Conservation (phyloP, 331 rosid genomes). For the Quercus phellos region DNA sequence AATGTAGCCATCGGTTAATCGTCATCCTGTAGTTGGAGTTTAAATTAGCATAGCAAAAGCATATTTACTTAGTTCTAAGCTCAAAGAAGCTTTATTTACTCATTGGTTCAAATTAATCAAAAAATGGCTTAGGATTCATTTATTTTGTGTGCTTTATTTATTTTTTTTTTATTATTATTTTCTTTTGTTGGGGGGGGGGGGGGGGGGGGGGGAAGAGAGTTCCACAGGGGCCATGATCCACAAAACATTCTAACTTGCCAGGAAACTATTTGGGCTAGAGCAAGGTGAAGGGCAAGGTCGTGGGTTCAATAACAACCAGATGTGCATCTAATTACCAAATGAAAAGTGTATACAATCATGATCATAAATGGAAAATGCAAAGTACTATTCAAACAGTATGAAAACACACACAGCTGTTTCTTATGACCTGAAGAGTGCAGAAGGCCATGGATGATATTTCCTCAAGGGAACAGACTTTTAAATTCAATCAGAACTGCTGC, state of each 20-base stretch:
- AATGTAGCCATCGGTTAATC: not conserved
- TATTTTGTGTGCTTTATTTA: not conserved
- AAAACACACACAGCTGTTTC: not conserved
- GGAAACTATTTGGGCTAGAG: not conserved
- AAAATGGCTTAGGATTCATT: not conserved
- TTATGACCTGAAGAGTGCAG: not conserved
- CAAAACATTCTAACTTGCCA: not conserved
- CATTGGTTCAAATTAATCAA: not conserved
- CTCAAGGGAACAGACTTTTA: constrained; percentile 10
- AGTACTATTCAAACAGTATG: not conserved
- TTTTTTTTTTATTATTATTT: not conserved
- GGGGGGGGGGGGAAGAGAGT: not conserved
- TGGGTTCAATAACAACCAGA: no score
- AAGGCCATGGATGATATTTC: not conserved
- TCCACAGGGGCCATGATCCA: not conserved
- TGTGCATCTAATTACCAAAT: not conserved
- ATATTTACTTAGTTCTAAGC: not conserved
- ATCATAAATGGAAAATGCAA: not conserved
- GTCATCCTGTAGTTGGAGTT: not conserved
- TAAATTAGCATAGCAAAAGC: not conserved
- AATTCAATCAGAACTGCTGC: constrained; percentile 41
- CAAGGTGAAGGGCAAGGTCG: no score
- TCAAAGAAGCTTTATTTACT: not conserved
- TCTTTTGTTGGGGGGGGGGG: no score
- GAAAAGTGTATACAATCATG: no score